Evolutionary conservation across 306 rosid species (phyloP).

Genomic region (Potentilla sterilis): DNA sequence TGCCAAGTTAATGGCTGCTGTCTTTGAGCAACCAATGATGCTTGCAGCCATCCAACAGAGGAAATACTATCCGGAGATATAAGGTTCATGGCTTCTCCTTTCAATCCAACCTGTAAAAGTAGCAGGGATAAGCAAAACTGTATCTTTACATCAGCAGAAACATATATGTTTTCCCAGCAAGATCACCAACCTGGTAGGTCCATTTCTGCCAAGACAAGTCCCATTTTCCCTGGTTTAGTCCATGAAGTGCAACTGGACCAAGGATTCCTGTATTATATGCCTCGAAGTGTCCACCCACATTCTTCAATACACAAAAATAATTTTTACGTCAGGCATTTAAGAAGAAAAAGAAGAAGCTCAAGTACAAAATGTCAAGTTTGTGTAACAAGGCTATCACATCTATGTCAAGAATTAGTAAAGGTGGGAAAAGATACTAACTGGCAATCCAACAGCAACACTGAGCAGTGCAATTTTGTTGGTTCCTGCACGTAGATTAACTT

Average conservation of each 20-base stretch:
- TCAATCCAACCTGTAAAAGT: conserved; percentile 73
- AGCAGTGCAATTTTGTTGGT: conserved; percentile 80
- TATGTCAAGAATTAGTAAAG: conserved; percentile 8
- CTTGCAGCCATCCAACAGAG: conserved; percentile 81
- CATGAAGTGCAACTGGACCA: conserved; percentile 92
- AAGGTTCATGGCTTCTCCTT: conserved; percentile 96
- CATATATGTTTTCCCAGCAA: conserved; percentile 22
- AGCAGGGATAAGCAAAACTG: conserved; percentile 16
- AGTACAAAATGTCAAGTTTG: background rate
- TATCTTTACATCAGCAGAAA: conserved; percentile 14
- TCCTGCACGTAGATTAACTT: conserved; percentile 76
- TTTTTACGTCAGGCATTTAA: conserved; percentile 9
- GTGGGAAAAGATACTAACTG: conserved; percentile 51
- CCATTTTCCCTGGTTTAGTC: conserved; percentile 87
- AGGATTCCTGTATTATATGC: conserved; percentile 95
- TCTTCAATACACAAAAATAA: conserved; percentile 44
- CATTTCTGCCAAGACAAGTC: conserved; percentile 94
- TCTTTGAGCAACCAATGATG: conserved; percentile 57
- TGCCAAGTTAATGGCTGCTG: conserved; percentile 97
- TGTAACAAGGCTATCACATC: background rate
- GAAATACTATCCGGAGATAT: conserved; percentile 68
- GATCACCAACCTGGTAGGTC: conserved; percentile 80
- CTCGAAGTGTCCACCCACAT: conserved; percentile 96
- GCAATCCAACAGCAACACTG: conserved; percentile 96
- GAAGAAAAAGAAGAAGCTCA: background rate